A percentile compares a stretch with the other conserved stretches of the same genome.
Conservation (phyloP, 352 stramenopile species). For the Globisporangium abappressorium region DNA sequence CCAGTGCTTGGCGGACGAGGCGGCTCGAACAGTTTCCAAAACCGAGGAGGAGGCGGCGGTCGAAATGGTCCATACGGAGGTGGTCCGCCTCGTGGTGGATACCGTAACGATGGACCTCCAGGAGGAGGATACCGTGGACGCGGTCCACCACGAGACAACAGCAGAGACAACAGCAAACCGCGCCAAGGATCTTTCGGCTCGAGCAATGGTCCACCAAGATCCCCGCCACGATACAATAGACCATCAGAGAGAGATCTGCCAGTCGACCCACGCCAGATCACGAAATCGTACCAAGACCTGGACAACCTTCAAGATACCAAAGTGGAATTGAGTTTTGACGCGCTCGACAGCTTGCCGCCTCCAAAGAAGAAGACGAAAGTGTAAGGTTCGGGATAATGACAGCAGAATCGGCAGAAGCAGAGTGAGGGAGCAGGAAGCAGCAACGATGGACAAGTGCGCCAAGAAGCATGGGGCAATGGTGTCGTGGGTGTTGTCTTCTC, state of each 20-base stretch:
- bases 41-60: slow-evolving; percentile 28
- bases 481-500: not conserved
- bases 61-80: slow-evolving; percentile 27
- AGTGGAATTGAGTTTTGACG: slow-evolving; percentile 83
- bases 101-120: slow-evolving; percentile 48
- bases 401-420: not conserved
- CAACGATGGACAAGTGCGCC: not conserved
- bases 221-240: slow-evolving; percentile 28
- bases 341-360: slow-evolving; percentile 69
- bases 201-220: slow-evolving; percentile 24
- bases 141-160: slow-evolving; percentile 49
- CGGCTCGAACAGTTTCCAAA: slow-evolving; percentile 31
- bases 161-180: slow-evolving; percentile 41
- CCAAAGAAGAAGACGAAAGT: slow-evolving; percentile 87
- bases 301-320: slow-evolving; percentile 83
- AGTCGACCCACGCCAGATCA: slow-evolving; percentile 75
- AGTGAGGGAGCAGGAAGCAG: not conserved
- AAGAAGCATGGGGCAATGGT: not conserved
- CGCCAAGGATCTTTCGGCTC: slow-evolving; percentile 48
- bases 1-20: slow-evolving; percentile 49
- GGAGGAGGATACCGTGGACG: slow-evolving; percentile 41
- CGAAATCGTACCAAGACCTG: slow-evolving; percentile 82
- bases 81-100: slow-evolving; percentile 29
- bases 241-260: slow-evolving; percentile 67
- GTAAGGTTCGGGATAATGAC: slow-evolving; percentile 20